Evolutionary conservation across 2,329 filamentous ascomycete genomes (phyloP), one percentile per base, ranked within the genome.

Genomic region (Colletotrichum sp.): DNA sequence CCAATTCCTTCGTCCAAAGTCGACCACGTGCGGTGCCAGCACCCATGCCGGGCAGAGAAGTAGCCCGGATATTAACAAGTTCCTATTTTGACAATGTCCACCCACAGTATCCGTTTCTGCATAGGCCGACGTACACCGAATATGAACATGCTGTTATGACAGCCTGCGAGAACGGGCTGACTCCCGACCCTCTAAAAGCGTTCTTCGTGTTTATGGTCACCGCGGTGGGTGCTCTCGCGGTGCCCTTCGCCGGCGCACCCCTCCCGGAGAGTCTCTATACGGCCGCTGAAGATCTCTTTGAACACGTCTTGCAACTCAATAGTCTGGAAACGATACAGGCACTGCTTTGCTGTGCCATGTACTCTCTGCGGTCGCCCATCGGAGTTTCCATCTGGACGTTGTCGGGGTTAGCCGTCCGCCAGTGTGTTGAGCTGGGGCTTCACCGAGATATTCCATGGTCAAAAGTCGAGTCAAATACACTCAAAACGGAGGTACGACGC

Each of bases 371-470:
- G 63, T 81, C 80, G 1, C 66, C 78, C 0, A 76, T 68, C 4
- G 82, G 82, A 7, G 69, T 80, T 38, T 82, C 80, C 0, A 67
- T 77, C 9, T 84, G 82, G 82, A 81, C 79, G 67, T 64, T 83
- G 2, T 79, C 82, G 6, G 82, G 82, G 2, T 32, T 83, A 32
- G 82, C 82, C 12, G 63, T 84, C 2, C 79, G 82, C 9, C 81
- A 83, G 34, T 84, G 82, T 64, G 79, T 82, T 28, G 81, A 84
- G 48, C 75, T 84, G 6, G 82, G 82, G 1, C 82, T 82, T 52
- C 82, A 84, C 75, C 78, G 82, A 2, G 26, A 63, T 6, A 26
- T 30, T 2, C 21, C 21, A 16, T 28, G 24, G 26, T 28, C 21
- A 6, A 28, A 28, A 9, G 26, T 26, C 21, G 55, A 58, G 13